Evolutionary conservation across 441 rosid species (phyloP), one percentile per base, ranked within the genome.

Genomic region (Adansonia rubrostipa): DNA sequence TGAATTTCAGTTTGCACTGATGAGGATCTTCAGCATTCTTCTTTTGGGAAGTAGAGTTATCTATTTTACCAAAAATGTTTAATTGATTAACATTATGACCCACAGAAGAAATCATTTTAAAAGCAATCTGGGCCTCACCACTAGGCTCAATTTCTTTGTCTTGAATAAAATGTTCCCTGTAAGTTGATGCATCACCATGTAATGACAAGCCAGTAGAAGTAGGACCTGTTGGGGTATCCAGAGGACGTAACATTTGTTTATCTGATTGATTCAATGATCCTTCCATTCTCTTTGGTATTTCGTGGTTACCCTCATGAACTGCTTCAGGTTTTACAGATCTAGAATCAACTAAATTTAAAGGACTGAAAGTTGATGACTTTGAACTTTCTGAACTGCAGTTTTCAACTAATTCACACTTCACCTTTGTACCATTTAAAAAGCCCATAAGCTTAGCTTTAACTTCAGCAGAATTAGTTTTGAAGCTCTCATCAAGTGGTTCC

Each of bases 401-500:
- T 22, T 84, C 88, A 65, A 81, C 69, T 36, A 79, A 66, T 84
- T 92, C 98, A 56, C 20, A 74, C 85, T 93, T 95, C 79, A 89
- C 86, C 20, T 75, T 53, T 58, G 47, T 76, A 58, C 40, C 15
- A 77, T 10, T 82, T 68, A 79, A 78, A n/a, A 75, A 3, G 47
- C 57, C 80, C 42, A 28, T 51, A 44, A 79, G 76, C 80, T 19
- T 74, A 54, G 50, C 78, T 66, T 75, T 74, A 77, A 78, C 79
- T 20, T 48, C 84, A 70, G 63, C 67, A 44, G 73, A 76, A 77
- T 80, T 84, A 79, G 36, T 74, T 73, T 71, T 83, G 75, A 66
- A 47, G 74, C 64, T 79, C 79, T 85, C 95, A 73, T 91, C 95
- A 78, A 75, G 50, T 7, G 88, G 90, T 86, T 95, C 98, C 51